Base-by-base conservation (phyloP, 2,329 filamentous ascomycete species). In the Aspergillus ochraceoroseus region DNA sequence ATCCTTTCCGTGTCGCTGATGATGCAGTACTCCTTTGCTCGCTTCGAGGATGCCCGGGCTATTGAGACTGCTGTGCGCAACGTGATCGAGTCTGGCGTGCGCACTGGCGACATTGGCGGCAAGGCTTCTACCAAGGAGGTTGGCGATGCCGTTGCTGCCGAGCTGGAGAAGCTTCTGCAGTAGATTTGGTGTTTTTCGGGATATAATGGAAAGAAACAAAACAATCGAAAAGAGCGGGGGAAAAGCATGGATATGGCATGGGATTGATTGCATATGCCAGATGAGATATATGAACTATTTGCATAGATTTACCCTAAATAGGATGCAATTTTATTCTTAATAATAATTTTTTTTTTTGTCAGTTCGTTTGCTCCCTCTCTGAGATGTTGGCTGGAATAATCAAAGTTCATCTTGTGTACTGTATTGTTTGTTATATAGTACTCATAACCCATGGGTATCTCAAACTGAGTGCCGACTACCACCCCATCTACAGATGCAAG, bases 1-100 rank as follows among this genome's bases (percentile, higher is more conserved):
- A 87, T 96, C 50, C 78, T 96, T 29, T 95, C 88, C 8, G 77
- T 94, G 9, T 87, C 87, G 57, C 95, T 96, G 88, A 86, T 98
- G 83, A 77, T 95, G 58, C 83, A 87, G 61, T 96, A 95, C 74
- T 95, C 88, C 9, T 78, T 96, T 44, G 80, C 81, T 57, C 78
- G 89, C 52, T 80, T 84, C 19, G 74, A 79, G 35, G 83, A 95
- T 66, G 85, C 89, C 22, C 75, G 78, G 46, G 79, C 82, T 34
- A 79, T 95, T 48, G 88, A 95, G 70, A 75, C 81, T 45, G 88
- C 89, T 3, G 88, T 95, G 35, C 77, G 79, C 61, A 78, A 75
- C 40, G 83, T 86, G 36, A 83, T 95, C 49, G 88, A 95, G 63
- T 76, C 72, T 39, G 87, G 87, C 23, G 67, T 89, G 32, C 75